A percentile compares a stretch with the other conserved stretches of the same genome.
These are phyloP conservation scores for Tylopilus intermedius DNA, from an alignment of 768 basidiomycete genomes.

Conservation along the genomic window DNA sequence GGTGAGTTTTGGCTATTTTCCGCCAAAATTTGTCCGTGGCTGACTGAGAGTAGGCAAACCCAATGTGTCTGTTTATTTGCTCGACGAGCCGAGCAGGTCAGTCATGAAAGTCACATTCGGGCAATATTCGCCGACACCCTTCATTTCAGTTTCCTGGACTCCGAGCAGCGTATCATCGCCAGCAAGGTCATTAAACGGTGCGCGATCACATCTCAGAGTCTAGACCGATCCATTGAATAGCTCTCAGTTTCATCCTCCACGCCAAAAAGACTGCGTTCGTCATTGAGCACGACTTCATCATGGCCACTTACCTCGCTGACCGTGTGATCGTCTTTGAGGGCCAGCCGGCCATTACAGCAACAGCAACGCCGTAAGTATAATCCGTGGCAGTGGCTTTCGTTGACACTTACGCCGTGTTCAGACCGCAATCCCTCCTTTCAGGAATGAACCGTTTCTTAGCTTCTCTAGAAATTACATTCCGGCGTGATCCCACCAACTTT, in stretches of 20 bases:
- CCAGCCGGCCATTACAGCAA: constrained; percentile 80
- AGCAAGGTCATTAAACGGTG: constrained; percentile 96
- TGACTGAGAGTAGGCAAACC: constrained; percentile 52
- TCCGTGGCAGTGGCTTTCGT: background rate
- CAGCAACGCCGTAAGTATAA: constrained; percentile 76
- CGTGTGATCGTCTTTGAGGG: constrained; percentile 93
- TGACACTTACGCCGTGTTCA: constrained; percentile 27
- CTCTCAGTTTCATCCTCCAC: constrained; percentile 79
- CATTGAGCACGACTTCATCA: constrained; percentile 99
- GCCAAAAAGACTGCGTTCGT: constrained; percentile 97
- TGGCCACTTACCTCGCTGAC: constrained; percentile 99
- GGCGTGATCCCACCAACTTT: constrained; percentile 94
- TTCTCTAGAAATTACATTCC: constrained; percentile 94
- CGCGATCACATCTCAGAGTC: constrained; percentile 9
- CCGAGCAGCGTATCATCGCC: constrained; percentile 98
- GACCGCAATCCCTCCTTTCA: constrained; percentile 88
- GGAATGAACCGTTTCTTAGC: constrained; percentile 99
- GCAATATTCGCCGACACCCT: constrained; percentile 3
- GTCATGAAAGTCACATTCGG: constrained; percentile 13
- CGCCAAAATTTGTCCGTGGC: background rate
- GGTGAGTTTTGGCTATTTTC: constrained; percentile 40
- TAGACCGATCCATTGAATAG: constrained; percentile 1
- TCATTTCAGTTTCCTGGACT: constrained; percentile 78
- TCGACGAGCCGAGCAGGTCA: constrained; percentile 88
- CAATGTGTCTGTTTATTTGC: constrained; percentile 82